Conservation (phyloP, 495 filamentous ascomycete genomes). For the Xylaria nigripes region DNA sequence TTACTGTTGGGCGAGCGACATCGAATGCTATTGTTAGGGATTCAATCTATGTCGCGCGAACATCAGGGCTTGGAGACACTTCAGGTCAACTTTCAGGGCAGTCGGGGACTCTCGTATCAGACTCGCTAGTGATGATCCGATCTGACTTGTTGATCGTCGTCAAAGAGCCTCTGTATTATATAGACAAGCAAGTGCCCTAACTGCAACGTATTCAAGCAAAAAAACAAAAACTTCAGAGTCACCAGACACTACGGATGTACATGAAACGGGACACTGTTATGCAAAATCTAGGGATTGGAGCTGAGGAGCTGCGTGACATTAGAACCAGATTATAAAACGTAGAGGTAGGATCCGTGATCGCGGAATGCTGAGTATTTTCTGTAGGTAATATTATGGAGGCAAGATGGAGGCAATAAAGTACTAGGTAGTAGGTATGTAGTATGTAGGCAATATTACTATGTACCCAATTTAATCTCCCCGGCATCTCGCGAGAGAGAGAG, state of each 20-base stretch:
- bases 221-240: too few relatives aligned
- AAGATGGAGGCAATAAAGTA: too few relatives aligned
- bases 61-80: neutral
- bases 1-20: conserved; percentile 15
- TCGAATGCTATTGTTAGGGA: neutral
- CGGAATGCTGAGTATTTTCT: too few relatives aligned
- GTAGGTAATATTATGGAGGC: too few relatives aligned
- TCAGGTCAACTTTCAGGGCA: neutral
- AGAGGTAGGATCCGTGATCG: too few relatives aligned
- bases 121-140: neutral
- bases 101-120: neutral
- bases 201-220: neutral
- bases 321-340: too few relatives aligned
- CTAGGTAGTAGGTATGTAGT: too few relatives aligned
- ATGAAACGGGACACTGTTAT: neutral
- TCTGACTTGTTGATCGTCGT: neutral
- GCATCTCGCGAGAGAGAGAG: too few relatives aligned
- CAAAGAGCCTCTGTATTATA: neutral
- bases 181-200: neutral
- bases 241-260: neutral
- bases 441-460: too few relatives aligned
- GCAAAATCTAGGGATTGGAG: neutral
- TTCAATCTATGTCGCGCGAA: neutral
- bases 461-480: too few relatives aligned
- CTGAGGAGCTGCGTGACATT: too few relatives aligned